Evolutionary conservation across 2,329 filamentous ascomycete species (phyloP), one percentile per base, ranked within the genome.

Genomic region (Pseudogymnoascus sp.): DNA sequence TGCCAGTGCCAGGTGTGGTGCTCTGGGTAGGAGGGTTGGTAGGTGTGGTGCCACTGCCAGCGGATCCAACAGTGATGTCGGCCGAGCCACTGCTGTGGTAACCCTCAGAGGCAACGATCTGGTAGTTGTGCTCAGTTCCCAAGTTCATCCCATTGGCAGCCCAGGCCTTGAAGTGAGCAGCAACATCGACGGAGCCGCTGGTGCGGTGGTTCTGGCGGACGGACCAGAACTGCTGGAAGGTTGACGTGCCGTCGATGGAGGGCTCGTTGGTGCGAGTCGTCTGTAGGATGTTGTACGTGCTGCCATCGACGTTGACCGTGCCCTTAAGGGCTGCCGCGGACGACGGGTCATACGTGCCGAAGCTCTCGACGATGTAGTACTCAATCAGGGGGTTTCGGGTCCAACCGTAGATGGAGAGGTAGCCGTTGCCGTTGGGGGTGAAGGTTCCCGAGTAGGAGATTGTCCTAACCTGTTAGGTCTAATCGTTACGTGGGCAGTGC

Each of bases 301-400:
- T 77, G 42, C 82, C 82, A 39, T 83, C 82, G 19, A 72, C 73
- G 16, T 74, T 78, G 65, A 85, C 77, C 62, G 77, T 77, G 25
- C 82, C 82, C 69, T 80, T 80, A 64, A 74, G 73, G 1, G 74
- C 77, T 65, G 76, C 76, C 16, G 75, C 80, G 67, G 78, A 76
- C 62, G 75, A 75, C 1, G 80, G 80, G 49, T 80, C 76, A 67
- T 83, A 79, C 41, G 76, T 76, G 60, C 78, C 80, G 67, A 78
- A 80, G n/a, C 75, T 72, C 64, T 84, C 82, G 66, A 84, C 75
- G 64, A 84, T 79, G 73, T 84, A 84, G 73, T 83, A 84, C 67
- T 84, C 82, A 69, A 83, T 74, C n/a, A 82, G 72, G 0, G 80
- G 80, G 69, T 75, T 76, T 22, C 70, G 73, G 2, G 79, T 80